Base-by-base conservation (phyloP, 164 flowering plant genomes). In the Stephania japonica region DNA sequence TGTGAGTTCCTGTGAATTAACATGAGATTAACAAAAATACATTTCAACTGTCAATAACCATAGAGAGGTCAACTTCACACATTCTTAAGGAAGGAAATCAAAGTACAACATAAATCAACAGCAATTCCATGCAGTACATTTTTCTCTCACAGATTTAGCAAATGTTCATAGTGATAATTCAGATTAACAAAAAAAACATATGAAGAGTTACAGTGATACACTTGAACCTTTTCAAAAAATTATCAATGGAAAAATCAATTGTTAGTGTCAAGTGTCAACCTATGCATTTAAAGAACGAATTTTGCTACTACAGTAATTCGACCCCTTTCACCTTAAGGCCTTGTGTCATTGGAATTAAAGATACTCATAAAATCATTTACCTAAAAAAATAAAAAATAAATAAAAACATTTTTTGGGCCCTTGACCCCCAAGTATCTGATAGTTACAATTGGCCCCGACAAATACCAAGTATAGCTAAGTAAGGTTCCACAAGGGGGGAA, bases 1-100 rank as follows among this genome's bases (percentile, higher is more conserved):
- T 27, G 84, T 84, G 68, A 95, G 91, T 61, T 95, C 98, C 99
- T 94, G 90, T 65, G 50, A 72, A 71, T 18, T 80, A 69, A 25
- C 70, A 68, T 67, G 75, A 56, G 12, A 77, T 32, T 10, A 12
- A 27, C 25, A 27, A 71, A 7, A 50, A 27, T 44, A n/a, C 7
- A 8, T 8, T 44, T 44, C 50, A 44, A 44, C 10, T 8, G 50
- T 44, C n/a, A 43, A 43, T 44, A 44, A 44, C 0, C 10, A 53
- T 53, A 12, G 18, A 16, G 18, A 53, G 61, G 61, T 12, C 61
- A 53, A 19, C 61, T 4, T 12, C 18, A 16, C 61, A 53, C 61
- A 53, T 10, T 12, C 18, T 53, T 19, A 53, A 53, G 6, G 6
- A 53, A 53, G 4, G 19, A 53, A 53, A 53, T 16, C 4, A 44